Conservation (phyloP, 1,284 basidiomycete genomes). For the Psilocybe mexicana region DNA sequence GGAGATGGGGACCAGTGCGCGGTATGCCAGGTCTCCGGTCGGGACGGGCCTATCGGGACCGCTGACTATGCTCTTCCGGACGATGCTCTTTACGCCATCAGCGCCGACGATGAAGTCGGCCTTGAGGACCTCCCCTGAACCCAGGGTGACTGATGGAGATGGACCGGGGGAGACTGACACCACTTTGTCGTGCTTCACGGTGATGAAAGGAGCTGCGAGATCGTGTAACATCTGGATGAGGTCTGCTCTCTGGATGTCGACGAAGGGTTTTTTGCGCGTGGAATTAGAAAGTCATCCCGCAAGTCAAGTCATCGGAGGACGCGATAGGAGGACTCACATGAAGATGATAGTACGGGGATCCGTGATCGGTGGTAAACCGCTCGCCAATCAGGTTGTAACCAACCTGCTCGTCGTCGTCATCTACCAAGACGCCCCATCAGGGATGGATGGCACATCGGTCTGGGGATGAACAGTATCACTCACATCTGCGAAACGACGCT, state of each 20-base stretch:
- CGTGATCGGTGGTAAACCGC: constrained; percentile 39
- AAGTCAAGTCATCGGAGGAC: neutral
- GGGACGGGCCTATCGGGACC: constrained; percentile 37
- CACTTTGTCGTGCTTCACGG: constrained; percentile 28
- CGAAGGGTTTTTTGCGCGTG: no score
- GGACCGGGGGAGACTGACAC: constrained; percentile 34
- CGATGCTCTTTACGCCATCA: constrained; percentile 50
- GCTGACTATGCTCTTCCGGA: constrained; percentile 43
- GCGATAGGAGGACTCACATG: constrained; percentile 33
- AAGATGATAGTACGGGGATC: constrained; percentile 54
- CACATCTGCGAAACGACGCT: constrained; percentile 47
- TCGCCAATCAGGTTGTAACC: constrained; percentile 44
- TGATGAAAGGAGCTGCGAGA: constrained; percentile 34
- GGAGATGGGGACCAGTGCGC: constrained; percentile 48
- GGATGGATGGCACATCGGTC: neutral
- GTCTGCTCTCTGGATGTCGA: constrained; percentile 42
- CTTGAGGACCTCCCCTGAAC: constrained; percentile 42
- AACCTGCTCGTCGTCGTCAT: constrained; percentile 41
- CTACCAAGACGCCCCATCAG: constrained; percentile 16
- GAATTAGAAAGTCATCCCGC: no score
- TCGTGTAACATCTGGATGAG: constrained; percentile 45
- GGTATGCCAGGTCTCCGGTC: constrained; percentile 61
- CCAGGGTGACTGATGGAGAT: constrained; percentile 32
- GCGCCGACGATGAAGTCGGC: constrained; percentile 55
- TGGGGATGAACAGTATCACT: constrained; percentile 10